Percentiles rank a stretch among this genome's conserved stretches.
Conservation (phyloP, 331 rosid genomes). For the Quercus tomentella region DNA sequence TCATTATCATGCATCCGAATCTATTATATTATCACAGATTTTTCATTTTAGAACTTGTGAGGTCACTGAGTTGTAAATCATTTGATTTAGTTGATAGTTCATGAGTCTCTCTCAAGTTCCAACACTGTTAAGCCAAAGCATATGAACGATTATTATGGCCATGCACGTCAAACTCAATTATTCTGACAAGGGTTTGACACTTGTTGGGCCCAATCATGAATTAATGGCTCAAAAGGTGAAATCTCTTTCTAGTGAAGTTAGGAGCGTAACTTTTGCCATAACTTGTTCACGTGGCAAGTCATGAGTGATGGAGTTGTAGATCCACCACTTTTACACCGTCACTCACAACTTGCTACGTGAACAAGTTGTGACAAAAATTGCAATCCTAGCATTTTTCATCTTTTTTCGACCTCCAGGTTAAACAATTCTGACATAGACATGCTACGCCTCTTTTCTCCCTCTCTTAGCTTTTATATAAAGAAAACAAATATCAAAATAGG, state of each 20-base stretch:
- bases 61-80: background rate
- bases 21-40: background rate
- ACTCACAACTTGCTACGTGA: too few species aligned
- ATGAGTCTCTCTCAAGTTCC: slow-evolving; percentile 22
- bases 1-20: background rate
- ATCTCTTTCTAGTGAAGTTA: background rate
- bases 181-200: background rate
- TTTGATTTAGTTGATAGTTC: slow-evolving; percentile 31
- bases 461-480: too few species aligned
- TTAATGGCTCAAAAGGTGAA: background rate
- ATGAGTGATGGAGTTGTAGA: too few species aligned
- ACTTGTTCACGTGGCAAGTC: too few species aligned
- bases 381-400: too few species aligned
- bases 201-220: background rate
- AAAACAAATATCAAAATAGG: too few species aligned
- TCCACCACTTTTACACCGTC: accelerated
- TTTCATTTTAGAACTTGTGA: background rate
- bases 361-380: too few species aligned
- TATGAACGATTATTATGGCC: background rate
- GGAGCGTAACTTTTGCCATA: too few species aligned
- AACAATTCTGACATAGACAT: too few species aligned
- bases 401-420: too few species aligned
- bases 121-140: background rate
- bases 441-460: too few species aligned
- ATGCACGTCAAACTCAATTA: slow-evolving; percentile 14